Conservation (phyloP, 2,329 filamentous ascomycete species). For the Hymenoscyphus infarciens region DNA sequence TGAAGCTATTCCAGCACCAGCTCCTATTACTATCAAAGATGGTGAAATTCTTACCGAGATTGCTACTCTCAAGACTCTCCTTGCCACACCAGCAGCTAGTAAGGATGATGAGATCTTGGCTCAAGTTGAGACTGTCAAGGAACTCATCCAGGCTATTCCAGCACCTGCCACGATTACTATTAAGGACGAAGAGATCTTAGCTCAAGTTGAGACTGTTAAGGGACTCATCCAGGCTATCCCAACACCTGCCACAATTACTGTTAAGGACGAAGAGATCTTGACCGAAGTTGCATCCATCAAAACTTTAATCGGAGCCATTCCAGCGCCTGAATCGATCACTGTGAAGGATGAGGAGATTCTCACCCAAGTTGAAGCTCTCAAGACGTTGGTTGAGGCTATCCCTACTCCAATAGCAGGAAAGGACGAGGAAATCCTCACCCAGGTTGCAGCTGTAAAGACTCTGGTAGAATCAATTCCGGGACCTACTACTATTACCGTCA, state of each 20-base stretch:
- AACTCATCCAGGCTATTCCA: constrained; percentile 10
- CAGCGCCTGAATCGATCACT: constrained; percentile 8
- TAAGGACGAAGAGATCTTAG: constrained; percentile 13
- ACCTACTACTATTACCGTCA: constrained; percentile 5
- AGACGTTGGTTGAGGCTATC: constrained; percentile 17
- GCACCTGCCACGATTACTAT: constrained; percentile 8
- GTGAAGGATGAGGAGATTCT: constrained; percentile 13
- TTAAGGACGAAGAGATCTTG: constrained; percentile 15
- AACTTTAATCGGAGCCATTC: constrained; percentile 9
- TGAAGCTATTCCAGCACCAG: constrained; percentile 10
- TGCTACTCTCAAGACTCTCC: constrained; percentile 10
- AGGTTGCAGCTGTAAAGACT: constrained; percentile 9
- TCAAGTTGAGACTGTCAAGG: constrained; percentile 10
- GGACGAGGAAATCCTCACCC: constrained; percentile 8
- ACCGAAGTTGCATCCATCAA: constrained; percentile 12
- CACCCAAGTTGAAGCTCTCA: constrained; percentile 10
- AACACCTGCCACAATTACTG: constrained; percentile 8
- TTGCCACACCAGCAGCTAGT: neutral
- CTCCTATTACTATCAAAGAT: constrained; percentile 5
- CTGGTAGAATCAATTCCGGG: neutral
- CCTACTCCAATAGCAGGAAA: constrained; percentile 16
- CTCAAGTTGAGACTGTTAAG: constrained; percentile 10
- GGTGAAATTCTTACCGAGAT: constrained; percentile 11
- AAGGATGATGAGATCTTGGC: constrained; percentile 13
- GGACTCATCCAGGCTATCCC: constrained; percentile 10